Conservation (phyloP, 2,329 filamentous ascomycete species). For the Diaporthe velutina region DNA sequence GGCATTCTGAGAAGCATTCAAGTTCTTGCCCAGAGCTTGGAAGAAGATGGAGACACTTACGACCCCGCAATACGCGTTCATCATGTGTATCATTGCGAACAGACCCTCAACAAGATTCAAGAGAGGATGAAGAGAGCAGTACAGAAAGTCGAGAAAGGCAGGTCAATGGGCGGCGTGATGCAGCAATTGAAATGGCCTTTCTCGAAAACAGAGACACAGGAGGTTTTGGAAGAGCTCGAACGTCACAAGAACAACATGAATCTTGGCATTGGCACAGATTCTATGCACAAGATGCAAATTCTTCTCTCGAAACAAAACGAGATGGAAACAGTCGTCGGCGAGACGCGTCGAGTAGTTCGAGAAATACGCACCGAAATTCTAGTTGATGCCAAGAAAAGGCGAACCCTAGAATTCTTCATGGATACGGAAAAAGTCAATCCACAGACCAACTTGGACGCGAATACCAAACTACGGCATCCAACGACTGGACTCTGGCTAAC, state of each 20-base stretch:
- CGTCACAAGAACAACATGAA: slow-evolving; percentile 39
- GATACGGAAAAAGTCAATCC: slow-evolving; percentile 39
- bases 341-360: neutral
- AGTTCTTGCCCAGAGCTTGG: neutral
- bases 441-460: slow-evolving; percentile 40
- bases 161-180: slow-evolving; percentile 39
- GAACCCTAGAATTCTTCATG: neutral
- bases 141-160: slow-evolving; percentile 41
- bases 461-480: slow-evolving; percentile 42
- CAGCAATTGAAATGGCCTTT: slow-evolving; percentile 46
- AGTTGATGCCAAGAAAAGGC: neutral
- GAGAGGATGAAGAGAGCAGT: neutral
- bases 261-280: neutral
- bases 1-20: neutral
- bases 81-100: neutral
- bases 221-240: slow-evolving; percentile 42
- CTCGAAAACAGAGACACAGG: slow-evolving; percentile 39
- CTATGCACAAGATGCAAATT: neutral
- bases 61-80: neutral
- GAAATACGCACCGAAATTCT: neutral
- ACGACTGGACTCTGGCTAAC: slow-evolving; percentile 44
- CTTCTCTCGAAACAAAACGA: neutral
- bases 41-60: slow-evolving; percentile 3
- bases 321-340: neutral
- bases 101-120: neutral